Percentiles rank a stretch among this genome's conserved stretches.
Conservation (phyloP, 2,329 filamentous ascomycete genomes). For the Lithohypha guttulata region DNA sequence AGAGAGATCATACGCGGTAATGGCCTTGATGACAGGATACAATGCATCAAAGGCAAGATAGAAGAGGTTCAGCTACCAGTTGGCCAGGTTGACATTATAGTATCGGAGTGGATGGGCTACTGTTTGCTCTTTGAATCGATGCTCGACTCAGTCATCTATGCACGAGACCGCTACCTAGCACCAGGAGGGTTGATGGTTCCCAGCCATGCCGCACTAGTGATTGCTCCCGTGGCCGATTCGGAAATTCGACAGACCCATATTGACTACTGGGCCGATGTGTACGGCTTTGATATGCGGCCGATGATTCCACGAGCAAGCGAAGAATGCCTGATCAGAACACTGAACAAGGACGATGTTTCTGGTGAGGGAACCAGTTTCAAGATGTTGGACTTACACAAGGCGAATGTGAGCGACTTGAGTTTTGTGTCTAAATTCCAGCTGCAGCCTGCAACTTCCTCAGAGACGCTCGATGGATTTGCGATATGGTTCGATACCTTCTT, state of each 20-base stretch:
- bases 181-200: slow-evolving; percentile 75
- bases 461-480: slow-evolving; percentile 66
- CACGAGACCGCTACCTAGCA: slow-evolving; percentile 74
- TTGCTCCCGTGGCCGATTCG: slow-evolving; percentile 68
- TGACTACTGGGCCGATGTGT: slow-evolving; percentile 81
- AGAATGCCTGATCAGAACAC: slow-evolving; percentile 66
- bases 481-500: slow-evolving; percentile 97
- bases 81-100: slow-evolving; percentile 78
- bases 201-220: slow-evolving; percentile 69
- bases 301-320: slow-evolving; percentile 69
- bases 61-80: slow-evolving; percentile 76
- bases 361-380: slow-evolving; percentile 55
- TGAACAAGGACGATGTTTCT: slow-evolving; percentile 50
- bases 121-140: slow-evolving; percentile 88
- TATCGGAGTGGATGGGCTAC: slow-evolving; percentile 98
- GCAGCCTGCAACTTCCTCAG: neutral
- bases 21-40: slow-evolving; percentile 61
- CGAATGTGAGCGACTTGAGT: slow-evolving; percentile 59
- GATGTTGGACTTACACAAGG: slow-evolving; percentile 64
- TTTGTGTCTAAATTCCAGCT: slow-evolving; percentile 38
- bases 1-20: slow-evolving; percentile 77
- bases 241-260: slow-evolving; percentile 70
- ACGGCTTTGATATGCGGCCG: slow-evolving; percentile 86
- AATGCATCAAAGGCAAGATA: slow-evolving; percentile 72
- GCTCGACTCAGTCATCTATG: slow-evolving; percentile 83